Conservation (phyloP, 2,329 filamentous ascomycete species). For the Hyphodiscus sp. region DNA sequence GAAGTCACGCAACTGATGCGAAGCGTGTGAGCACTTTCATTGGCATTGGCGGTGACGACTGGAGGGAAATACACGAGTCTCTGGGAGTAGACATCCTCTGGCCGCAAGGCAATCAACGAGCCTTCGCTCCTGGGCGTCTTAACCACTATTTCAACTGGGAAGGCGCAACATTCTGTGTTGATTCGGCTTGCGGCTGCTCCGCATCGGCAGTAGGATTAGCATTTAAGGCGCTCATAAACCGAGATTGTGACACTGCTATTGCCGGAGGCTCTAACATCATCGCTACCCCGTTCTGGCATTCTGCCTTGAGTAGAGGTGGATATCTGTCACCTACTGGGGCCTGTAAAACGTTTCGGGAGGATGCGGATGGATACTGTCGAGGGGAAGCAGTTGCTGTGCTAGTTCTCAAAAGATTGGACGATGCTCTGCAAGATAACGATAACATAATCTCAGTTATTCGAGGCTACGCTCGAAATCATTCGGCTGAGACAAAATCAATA, state of each 20-base stretch:
- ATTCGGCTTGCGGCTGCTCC: constrained; percentile 37
- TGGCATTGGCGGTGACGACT: constrained; percentile 7
- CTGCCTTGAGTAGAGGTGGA: constrained; percentile 26
- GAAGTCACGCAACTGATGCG: constrained; percentile 33
- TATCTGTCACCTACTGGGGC: constrained; percentile 33
- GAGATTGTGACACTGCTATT: constrained; percentile 28
- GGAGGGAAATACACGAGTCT: neutral
- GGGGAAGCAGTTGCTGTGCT: constrained; percentile 43
- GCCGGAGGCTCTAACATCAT: constrained; percentile 27
- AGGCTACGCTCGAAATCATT: constrained; percentile 73
- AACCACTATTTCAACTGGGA: constrained; percentile 38
- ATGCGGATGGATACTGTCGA: constrained; percentile 48
- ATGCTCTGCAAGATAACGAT: constrained; percentile 46
- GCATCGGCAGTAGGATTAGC: constrained; percentile 32
- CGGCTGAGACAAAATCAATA: constrained; percentile 73
- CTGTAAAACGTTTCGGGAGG: constrained; percentile 43
- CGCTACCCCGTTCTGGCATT: constrained; percentile 27
- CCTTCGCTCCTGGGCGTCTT: constrained; percentile 31
- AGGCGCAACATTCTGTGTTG: constrained; percentile 35
- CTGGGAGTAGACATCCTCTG: too few relatives aligned
- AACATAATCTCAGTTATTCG: constrained; percentile 50
- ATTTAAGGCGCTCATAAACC: constrained; percentile 25
- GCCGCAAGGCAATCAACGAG: constrained; percentile 9
- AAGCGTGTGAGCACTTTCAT: constrained; percentile 5
- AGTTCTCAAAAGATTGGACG: constrained; percentile 43